Evolutionary conservation across 2,329 filamentous ascomycete genomes (phyloP).

Genomic region (Colletotrichum karsti): DNA sequence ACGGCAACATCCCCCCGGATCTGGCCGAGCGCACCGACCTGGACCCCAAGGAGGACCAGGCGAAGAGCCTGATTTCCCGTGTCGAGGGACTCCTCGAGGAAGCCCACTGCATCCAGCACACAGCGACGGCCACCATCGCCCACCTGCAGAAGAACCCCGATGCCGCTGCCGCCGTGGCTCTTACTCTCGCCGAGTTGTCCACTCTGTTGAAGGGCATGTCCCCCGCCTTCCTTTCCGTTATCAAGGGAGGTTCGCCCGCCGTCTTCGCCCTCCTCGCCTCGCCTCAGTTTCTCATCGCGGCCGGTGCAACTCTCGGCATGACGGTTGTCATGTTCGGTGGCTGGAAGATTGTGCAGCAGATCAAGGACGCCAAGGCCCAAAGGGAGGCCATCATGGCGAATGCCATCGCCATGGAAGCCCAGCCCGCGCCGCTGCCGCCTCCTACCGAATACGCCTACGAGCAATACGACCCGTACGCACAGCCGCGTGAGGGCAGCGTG

Average conservation of each 20-base stretch:
- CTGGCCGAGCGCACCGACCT: constrained; percentile 60
- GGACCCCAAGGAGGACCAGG: constrained; percentile 57
- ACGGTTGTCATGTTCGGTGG: constrained; percentile 96
- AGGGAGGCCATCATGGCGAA: constrained; percentile 33
- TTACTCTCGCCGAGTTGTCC: constrained; percentile 92
- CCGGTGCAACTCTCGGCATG: constrained; percentile 88
- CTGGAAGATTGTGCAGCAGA: constrained; percentile 95
- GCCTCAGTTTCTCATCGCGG: constrained; percentile 94
- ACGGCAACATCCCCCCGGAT: constrained; percentile 82
- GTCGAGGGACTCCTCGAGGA: constrained; percentile 85
- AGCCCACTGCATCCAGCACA: constrained; percentile 87
- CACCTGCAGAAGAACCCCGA: constrained; percentile 74
- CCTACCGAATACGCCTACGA: constrained; percentile 22
- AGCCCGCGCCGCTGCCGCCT: constrained; percentile 11
- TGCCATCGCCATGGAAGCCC: constrained; percentile 40
- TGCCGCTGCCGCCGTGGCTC: constrained; percentile 90
- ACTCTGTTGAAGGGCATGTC: constrained; percentile 84
- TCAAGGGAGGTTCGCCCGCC: constrained; percentile 85
- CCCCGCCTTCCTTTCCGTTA: constrained; percentile 76
- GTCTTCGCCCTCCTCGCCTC: constrained; percentile 87
- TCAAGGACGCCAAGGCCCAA: constrained; percentile 56
- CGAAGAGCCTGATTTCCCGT: constrained; percentile 70
- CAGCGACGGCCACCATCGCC: constrained; percentile 85
- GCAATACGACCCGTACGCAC: constrained; percentile 9
- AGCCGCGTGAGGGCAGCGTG: constrained; percentile 32